phyloP scores from a whole-genome alignment of 1,284 basidiomycete genomes.

The Vanrija humicola region DNA sequence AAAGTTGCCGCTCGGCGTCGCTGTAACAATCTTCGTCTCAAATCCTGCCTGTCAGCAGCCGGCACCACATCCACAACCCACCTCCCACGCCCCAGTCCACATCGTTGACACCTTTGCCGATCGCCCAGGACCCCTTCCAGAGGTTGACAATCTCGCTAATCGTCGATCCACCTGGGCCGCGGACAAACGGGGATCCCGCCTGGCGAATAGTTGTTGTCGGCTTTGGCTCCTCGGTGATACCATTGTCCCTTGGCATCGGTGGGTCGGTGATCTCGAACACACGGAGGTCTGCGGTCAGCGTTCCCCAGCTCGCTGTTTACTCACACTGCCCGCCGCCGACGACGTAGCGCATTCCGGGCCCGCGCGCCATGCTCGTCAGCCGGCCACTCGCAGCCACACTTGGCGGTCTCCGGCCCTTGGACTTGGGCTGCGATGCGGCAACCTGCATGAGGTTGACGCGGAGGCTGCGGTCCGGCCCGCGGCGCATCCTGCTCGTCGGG shows the following conservation, averaged over 20 bases:
- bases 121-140: constrained; percentile 42
- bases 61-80: constrained; percentile 49
- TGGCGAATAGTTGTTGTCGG: background rate
- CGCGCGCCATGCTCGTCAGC: constrained; percentile 42
- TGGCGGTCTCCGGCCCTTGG: background rate
- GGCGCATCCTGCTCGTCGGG: constrained; percentile 3
- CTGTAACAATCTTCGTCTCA: constrained; percentile 74
- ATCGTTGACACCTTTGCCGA: constrained; percentile 53
- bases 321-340: constrained; percentile 47
- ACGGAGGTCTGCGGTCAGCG: constrained; percentile 34
- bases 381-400: constrained; percentile 22
- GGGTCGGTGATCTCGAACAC: constrained; percentile 36
- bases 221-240: background rate
- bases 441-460: constrained; percentile 31
- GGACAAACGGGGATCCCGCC: constrained; percentile 19
- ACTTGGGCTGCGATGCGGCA: background rate
- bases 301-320: constrained; percentile 1
- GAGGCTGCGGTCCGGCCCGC: constrained; percentile 22
- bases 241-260: background rate
- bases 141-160: constrained; percentile 45
- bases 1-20: constrained; percentile 75
- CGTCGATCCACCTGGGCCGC: constrained; percentile 37
- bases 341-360: constrained; percentile 37
- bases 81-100: constrained; percentile 74
- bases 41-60: constrained; percentile 54